A percentile compares a stretch with the other conserved stretches of the same genome.
phyloP scores from a whole-genome alignment of 805 yeast species.

The Nakazawaea peltata region DNA sequence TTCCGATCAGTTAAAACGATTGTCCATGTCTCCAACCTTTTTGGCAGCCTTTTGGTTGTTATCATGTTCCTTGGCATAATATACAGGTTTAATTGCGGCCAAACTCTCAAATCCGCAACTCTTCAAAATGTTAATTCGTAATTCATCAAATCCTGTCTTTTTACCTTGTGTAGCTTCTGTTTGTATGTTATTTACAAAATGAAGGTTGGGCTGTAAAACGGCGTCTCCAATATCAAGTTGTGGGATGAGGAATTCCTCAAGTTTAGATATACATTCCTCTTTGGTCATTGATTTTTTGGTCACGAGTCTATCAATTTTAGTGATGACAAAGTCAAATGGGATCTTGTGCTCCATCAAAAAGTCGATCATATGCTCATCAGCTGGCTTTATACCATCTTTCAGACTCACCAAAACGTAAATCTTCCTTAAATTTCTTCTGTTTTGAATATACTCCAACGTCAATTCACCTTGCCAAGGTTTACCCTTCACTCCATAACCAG shows the following conservation, averaged over 20 bases:
- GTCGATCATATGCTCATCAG: constrained; percentile 47
- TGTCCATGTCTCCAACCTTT: constrained; percentile 7
- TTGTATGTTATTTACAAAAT: constrained; percentile 44
- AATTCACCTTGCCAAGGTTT: constrained; percentile 59
- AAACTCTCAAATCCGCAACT: constrained; percentile 34
- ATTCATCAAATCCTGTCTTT: constrained; percentile 46
- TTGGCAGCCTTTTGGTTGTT: neutral
- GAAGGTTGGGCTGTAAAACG: constrained; percentile 30
- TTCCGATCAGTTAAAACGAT: too few species aligned
- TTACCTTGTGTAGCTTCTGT: constrained; percentile 22
- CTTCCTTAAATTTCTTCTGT: constrained; percentile 44
- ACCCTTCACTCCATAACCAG: constrained; percentile 83
- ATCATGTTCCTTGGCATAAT: neutral
- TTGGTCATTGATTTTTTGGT: constrained; percentile 18
- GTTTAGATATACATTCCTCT: constrained; percentile 19
- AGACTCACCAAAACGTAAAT: constrained; percentile 59
- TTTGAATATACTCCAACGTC: constrained; percentile 52
- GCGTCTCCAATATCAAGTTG: constrained; percentile 29
- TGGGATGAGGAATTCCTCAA: constrained; percentile 30
- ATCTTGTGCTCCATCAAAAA: constrained; percentile 46
- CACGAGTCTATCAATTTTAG: constrained; percentile 60
- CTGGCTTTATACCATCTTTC: constrained; percentile 46
- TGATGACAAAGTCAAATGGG: constrained; percentile 67
- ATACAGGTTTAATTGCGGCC: constrained; percentile 3
- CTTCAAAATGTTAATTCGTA: constrained; percentile 43